phyloP scores from a whole-genome alignment of 306 rosid species.

The Corylus avellana region DNA sequence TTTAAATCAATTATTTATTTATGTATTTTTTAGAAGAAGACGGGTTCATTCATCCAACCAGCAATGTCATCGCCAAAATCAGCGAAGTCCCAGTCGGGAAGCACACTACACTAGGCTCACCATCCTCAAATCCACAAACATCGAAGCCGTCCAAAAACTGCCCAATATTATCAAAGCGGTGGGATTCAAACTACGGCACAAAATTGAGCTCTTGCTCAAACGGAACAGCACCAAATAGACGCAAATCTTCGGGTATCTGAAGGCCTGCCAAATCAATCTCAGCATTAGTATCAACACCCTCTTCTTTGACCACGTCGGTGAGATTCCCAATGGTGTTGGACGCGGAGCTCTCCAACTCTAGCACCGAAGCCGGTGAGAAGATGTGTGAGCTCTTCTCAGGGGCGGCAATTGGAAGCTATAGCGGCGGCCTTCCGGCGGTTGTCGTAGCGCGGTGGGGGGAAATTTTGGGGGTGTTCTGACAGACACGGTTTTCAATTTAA shows the following conservation, averaged over 20 bases:
- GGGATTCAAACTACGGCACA: constrained; percentile 37
- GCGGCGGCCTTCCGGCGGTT: background rate
- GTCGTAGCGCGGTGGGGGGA: no score
- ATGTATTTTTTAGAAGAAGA: background rate
- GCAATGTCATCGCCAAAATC: constrained; percentile 67
- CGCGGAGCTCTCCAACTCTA: constrained; percentile 52
- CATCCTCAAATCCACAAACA: constrained; percentile 44
- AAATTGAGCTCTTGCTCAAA: constrained; percentile 28
- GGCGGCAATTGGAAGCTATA: constrained; percentile 19
- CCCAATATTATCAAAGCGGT: constrained; percentile 37
- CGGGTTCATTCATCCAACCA: constrained; percentile 65
- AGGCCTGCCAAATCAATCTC: no score
- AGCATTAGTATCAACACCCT: no score
- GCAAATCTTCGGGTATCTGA: constrained; percentile 50
- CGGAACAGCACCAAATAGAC: constrained; percentile 25
- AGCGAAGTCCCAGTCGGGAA: constrained; percentile 69
- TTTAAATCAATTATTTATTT: no score
- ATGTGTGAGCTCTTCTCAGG: constrained; percentile 39
- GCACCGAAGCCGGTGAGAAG: constrained; percentile 63
- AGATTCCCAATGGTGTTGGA: background rate
- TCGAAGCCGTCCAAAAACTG: constrained; percentile 42
- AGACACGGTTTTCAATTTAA: no score
- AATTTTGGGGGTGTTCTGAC: no score
- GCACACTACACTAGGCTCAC: constrained; percentile 52
- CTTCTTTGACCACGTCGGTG: no score